Percentiles rank a stretch among this genome's conserved stretches.
Conservation (phyloP, 768 basidiomycete genomes). For the Podaxis sp. region DNA sequence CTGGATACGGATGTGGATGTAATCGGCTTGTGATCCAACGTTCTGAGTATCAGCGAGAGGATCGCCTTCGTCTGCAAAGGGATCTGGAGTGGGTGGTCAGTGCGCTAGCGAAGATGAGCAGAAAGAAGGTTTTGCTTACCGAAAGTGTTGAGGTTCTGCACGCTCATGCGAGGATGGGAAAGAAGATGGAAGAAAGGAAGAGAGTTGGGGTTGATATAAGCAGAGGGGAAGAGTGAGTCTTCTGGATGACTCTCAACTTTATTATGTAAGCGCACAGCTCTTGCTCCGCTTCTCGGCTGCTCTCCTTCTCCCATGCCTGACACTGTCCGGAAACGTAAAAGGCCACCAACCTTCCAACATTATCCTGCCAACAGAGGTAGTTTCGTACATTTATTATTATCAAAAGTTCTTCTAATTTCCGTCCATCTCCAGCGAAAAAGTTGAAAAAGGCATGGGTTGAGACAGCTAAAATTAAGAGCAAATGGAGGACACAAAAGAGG, state of each 20-base stretch:
- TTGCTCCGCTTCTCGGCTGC: slow-evolving; percentile 10
- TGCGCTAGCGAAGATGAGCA: neutral
- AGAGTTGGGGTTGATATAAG: slow-evolving; percentile 27
- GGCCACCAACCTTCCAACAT: slow-evolving; percentile 69
- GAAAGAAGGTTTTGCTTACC: slow-evolving; percentile 40
- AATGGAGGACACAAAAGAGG: slow-evolving; percentile 73
- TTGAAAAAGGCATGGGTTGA: slow-evolving; percentile 81
- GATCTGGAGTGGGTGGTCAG: slow-evolving; percentile 50
- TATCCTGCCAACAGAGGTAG: slow-evolving; percentile 59
- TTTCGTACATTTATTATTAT: neutral
- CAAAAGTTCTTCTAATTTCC: neutral
- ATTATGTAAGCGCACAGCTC: slow-evolving; percentile 23
- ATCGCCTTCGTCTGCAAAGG: slow-evolving; percentile 93
- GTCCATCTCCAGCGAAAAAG: slow-evolving; percentile 55
- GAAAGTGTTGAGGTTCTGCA: slow-evolving; percentile 84
- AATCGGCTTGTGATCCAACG: slow-evolving; percentile 77
- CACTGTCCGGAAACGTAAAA: slow-evolving; percentile 39
- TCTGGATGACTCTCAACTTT: slow-evolving; percentile 11
- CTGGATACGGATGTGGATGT: slow-evolving; percentile 96
- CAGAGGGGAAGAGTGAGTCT: slow-evolving; percentile 19
- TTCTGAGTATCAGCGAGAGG: slow-evolving; percentile 68
- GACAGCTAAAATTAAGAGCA: slow-evolving; percentile 68
- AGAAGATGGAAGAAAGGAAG: slow-evolving; percentile 33
- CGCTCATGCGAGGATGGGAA: slow-evolving; percentile 80
- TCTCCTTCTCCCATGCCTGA: slow-evolving; percentile 21